Base-by-base conservation (phyloP, 2,329 filamentous ascomycete species). In the Didymella lethalis region DNA sequence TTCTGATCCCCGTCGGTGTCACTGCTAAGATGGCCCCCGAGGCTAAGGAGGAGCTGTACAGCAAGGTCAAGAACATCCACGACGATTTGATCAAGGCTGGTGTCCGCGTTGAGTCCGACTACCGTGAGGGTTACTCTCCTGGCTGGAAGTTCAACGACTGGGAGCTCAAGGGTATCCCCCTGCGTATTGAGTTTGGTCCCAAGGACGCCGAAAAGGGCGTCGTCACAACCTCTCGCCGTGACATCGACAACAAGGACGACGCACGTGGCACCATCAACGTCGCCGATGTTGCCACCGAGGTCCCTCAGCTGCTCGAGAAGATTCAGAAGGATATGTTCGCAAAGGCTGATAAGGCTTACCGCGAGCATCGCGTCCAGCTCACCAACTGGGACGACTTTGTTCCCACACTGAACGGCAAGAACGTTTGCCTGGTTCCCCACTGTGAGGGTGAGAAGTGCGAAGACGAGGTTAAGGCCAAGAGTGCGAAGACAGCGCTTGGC, bases 81-180 rank as follows among this genome's bases (percentile, higher is more conserved):
- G 79, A 83, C 32, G 85, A 86, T 11, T 84, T 99, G 49, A 87
- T 87, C 73, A 88, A 87, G 61, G 90, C 85, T 20, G 89, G 89
- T 55, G 83, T 99, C 38, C 91, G 95, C 58, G 86, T 87, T 58
- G 90, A 96, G 65, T 86, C 89, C 50, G 95, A 99, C 75, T 85
- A 88, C 75, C 89, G 96, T 59, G 94, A 98, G 50, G 91, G 90
- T 66, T 97, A 98, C 78, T 74, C 93, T 61, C 93, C 95, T 38
- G 93, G 92, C 65, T 98, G 91, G 89, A 99, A 99, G 80, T 99
- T 99, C 84, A 96, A 96, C 80, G 93, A 99, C 80, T 97, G 93
- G 92, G 96, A 99, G 79, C 85, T 98, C 70, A 96, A 94, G 81
- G 95, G 96, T 76, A 90, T 98, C 41, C 95, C 96, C 46, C 86